phyloP scores from a whole-genome alignment of 78 protist species.

The Anaeramoeba flamelloides region DNA sequence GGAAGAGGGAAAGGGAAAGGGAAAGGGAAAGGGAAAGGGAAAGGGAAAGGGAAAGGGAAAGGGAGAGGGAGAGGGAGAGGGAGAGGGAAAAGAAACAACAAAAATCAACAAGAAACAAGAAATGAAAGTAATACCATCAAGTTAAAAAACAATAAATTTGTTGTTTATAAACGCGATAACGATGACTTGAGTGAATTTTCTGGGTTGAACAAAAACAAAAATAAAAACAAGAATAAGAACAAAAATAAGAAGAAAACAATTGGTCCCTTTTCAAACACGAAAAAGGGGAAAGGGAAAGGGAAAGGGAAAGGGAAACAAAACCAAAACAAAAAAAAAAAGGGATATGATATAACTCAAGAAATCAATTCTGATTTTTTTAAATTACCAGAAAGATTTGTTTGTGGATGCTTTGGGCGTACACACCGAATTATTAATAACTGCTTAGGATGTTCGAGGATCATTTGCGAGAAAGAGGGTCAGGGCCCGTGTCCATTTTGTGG shows the following conservation, averaged over 20 bases:
- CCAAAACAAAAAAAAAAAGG: background rate
- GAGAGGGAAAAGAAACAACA: background rate
- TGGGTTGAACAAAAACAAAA: background rate
- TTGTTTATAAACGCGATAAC: background rate
- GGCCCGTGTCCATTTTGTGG: conserved; percentile 9
- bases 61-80: background rate
- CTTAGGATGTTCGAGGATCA: background rate
- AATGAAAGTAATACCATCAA: background rate
- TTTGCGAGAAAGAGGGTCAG: conserved; percentile 4
- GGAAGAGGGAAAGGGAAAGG: background rate
- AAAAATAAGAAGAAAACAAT: background rate
- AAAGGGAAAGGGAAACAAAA: background rate
- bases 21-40: background rate
- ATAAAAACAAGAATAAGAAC: background rate
- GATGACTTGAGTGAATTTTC: background rate
- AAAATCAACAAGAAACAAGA: background rate
- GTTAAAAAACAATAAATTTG: background rate
- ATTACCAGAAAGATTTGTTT: background rate
- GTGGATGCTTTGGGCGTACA: background rate
- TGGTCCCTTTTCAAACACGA: background rate
- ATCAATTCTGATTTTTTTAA: no score
- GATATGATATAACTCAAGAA: background rate
- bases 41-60: background rate
- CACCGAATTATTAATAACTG: conserved; percentile 7
- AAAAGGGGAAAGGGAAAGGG: background rate